Evolutionary conservation across 2,329 filamentous ascomycete genomes (phyloP).

Genomic region (Colletotrichum musicola): DNA sequence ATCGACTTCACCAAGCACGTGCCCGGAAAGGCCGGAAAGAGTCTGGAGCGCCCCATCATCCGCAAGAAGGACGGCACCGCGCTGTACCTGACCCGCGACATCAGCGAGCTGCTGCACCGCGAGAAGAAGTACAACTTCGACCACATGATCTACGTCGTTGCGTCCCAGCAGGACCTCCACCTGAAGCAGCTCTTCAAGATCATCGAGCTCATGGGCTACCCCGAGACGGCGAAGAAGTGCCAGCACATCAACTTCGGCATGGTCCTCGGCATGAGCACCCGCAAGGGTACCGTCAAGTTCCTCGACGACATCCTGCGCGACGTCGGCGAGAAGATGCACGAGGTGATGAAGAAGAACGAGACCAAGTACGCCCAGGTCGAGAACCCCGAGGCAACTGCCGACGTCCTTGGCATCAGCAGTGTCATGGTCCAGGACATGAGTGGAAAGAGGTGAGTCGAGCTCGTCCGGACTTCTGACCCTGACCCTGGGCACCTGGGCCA

Average conservation of each 20-base stretch:
- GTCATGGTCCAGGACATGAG: conserved; percentile 99
- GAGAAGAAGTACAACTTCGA: conserved; percentile 65
- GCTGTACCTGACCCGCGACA: conserved; percentile 82
- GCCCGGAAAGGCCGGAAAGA: conserved; percentile 75
- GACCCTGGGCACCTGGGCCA: too few species aligned
- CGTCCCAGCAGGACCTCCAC: conserved; percentile 79
- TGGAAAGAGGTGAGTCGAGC: conserved; percentile 79
- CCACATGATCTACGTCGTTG: conserved; percentile 85
- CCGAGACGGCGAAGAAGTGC: conserved; percentile 75
- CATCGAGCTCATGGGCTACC: conserved; percentile 76
- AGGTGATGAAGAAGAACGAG: conserved; percentile 92
- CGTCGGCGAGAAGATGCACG: conserved; percentile 95
- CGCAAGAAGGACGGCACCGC: conserved; percentile 81
- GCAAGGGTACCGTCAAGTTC: conserved; percentile 81
- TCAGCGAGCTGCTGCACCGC: conserved; percentile 78
- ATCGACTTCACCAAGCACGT: conserved; percentile 79
- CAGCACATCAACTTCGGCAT: conserved; percentile 83
- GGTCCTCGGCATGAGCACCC: conserved; percentile 78
- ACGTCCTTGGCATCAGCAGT: conserved; percentile 90
- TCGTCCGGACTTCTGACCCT: conserved; percentile 30
- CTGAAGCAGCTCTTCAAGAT: conserved; percentile 83
- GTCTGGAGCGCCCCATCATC: conserved; percentile 77
- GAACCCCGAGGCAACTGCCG: conserved; percentile 84
- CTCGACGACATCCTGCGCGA: conserved; percentile 79
- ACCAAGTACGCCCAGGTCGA: conserved; percentile 92